These are phyloP conservation scores for Cocos nucifera DNA, from an alignment of 176 grass and related monocot species.

Conservation along the genomic window DNA sequence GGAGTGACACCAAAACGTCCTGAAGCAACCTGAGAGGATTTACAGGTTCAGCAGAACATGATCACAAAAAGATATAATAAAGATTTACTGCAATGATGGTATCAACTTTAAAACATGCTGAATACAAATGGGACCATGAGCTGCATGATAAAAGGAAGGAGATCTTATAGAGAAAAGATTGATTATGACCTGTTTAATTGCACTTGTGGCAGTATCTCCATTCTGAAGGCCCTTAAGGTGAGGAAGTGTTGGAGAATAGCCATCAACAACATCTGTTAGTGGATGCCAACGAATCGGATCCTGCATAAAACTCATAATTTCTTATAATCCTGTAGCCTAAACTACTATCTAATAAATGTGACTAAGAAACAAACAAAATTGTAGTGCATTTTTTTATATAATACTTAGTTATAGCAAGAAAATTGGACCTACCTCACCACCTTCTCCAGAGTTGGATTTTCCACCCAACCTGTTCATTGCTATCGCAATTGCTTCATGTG, in stretches of 20 bases:
- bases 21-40: constrained; percentile 79
- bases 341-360: too few species aligned
- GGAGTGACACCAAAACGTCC: constrained; percentile 98
- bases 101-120: too few species aligned
- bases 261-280: constrained; percentile 90
- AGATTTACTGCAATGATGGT: too few species aligned
- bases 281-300: constrained; percentile 97
- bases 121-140: too few species aligned
- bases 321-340: too few species aligned
- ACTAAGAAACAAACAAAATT: too few species aligned
- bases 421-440: constrained; percentile 79
- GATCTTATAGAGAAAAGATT: background rate
- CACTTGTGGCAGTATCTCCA: constrained; percentile 97
- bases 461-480: constrained; percentile 98
- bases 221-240: constrained; percentile 99
- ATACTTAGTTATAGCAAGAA: constrained; percentile 13
- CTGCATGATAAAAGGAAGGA: background rate
- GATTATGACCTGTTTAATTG: constrained; percentile 82
- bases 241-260: constrained; percentile 97
- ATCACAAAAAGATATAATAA: too few species aligned
- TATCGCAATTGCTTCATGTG: constrained; percentile 98
- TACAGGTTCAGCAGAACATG: too few species aligned
- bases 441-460: constrained; percentile 99
- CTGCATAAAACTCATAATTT: constrained; percentile 26
- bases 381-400: background rate